phyloP scores from a whole-genome alignment of 371 early-diverging fungal genomes.

The Choanephora cucurbitarum region DNA sequence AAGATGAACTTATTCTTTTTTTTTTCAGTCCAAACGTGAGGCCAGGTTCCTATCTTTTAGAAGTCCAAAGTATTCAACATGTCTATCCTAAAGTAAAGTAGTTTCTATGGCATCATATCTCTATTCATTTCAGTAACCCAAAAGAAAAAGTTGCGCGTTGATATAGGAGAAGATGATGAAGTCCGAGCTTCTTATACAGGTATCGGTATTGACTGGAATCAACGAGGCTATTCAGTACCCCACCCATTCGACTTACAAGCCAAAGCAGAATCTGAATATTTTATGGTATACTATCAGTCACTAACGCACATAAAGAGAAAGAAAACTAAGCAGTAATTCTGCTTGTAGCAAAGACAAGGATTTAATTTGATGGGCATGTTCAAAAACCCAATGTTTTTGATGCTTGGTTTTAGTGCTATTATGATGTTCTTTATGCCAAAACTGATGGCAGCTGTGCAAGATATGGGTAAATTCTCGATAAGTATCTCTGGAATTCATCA shows the following conservation, averaged over 20 bases:
- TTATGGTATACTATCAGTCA: slow-evolving; percentile 30
- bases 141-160: slow-evolving; percentile 43
- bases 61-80: slow-evolving; percentile 47
- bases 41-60: slow-evolving; percentile 49
- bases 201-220: slow-evolving; percentile 40
- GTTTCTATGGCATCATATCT: background rate
- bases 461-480: slow-evolving; percentile 33
- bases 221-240: slow-evolving; percentile 31
- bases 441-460: slow-evolving; percentile 35
- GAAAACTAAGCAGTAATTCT: background rate
- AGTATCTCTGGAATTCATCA: background rate
- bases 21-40: slow-evolving; percentile 26
- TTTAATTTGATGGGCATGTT: slow-evolving; percentile 49
- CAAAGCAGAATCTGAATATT: slow-evolving; percentile 49
- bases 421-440: slow-evolving; percentile 54
- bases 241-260: slow-evolving; percentile 48
- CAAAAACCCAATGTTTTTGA: slow-evolving; percentile 55
- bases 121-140: background rate
- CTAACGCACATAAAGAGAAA: background rate
- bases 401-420: slow-evolving; percentile 47
- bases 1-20: background rate
- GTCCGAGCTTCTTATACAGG: slow-evolving; percentile 40
- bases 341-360: slow-evolving; percentile 41
- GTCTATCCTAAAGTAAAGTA: slow-evolving; percentile 50
- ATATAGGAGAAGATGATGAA: slow-evolving; percentile 32